Base-by-base conservation (phyloP, 1,139 yeast genomes). In the Candida dubliniensis region DNA sequence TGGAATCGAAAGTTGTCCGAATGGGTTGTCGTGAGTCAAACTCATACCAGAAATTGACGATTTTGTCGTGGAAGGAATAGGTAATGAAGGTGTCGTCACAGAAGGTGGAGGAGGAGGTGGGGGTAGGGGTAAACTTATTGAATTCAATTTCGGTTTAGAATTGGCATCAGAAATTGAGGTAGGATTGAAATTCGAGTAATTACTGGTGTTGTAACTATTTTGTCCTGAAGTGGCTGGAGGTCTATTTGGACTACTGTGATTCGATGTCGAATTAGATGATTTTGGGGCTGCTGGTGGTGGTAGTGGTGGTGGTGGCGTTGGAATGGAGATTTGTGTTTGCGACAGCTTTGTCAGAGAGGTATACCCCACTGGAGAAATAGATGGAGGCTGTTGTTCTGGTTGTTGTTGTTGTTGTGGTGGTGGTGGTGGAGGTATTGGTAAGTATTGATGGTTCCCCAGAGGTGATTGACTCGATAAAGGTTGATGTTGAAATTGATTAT, bases 91-190 rank as follows among this genome's bases (percentile, higher is more conserved):
- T 29, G 35, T 13, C 26, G 23, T 8, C 7, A 14, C 11, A 30
- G 36, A 14, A 39, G 38, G 46, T 23, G 42, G 12, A 15, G 41
- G 23, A 30, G 15, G 18, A 4, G 44, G 49, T n/a, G 44, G 47
- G 10, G 50, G 50, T 24, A 47, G 40, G 7, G 47, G 50, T 8
- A 47, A 29, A 26, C 31, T 35, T 18, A 32, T 43, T 4, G 30
- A 15, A 37, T 38, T 44, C 2, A 46, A 34, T 12, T 31, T 34
- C 1, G 29, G 24, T 31, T 25, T 38, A 23, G 31, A 12, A 33
- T 8, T 9, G 3, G 31, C 27, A 15, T 18, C 25, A n/a, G 32
- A 18, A 18, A 18, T 5, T 18, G 23, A 4, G 23, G 13, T 18
- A 43, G 30, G 30, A 13, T 11, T n/a, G 32, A 30, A 30, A n/a